These are phyloP conservation scores for Solanum pinnatisectum DNA, from an alignment of 257 asterid species.

Conservation along the genomic window DNA sequence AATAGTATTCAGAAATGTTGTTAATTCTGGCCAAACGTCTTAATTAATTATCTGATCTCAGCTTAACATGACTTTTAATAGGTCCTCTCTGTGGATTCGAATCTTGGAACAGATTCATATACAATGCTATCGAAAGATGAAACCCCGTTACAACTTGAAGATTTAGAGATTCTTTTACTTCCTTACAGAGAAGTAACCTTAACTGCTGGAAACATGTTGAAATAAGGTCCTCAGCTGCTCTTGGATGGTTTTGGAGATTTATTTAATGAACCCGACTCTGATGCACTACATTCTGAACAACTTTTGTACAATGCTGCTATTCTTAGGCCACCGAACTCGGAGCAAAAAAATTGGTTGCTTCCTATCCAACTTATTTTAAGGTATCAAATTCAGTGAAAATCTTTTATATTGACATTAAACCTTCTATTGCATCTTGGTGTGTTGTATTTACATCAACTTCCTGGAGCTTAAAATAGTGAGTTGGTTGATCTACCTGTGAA, in stretches of 20 bases:
- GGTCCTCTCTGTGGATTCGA: constrained; percentile 13
- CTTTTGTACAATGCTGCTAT: background rate
- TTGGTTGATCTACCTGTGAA: background rate
- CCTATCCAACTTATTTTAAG: background rate
- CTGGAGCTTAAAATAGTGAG: background rate
- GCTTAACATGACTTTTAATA: no score
- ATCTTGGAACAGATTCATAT: constrained; percentile 16
- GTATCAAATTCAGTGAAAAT: background rate
- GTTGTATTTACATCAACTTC: background rate
- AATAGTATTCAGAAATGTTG: background rate
- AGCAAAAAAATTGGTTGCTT: background rate
- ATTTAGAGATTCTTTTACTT: background rate
- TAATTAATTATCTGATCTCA: no score
- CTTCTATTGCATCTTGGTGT: background rate
- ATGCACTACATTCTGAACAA: background rate
- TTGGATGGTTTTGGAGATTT: background rate
- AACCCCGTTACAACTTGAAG: background rate
- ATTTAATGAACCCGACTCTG: background rate
- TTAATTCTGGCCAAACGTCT: background rate
- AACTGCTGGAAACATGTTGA: background rate
- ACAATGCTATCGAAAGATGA: constrained; percentile 24
- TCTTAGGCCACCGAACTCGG: background rate
- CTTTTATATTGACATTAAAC: background rate
- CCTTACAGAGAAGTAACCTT: background rate
- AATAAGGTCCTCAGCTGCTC: background rate